Base-by-base conservation (phyloP, 2,329 filamentous ascomycete genomes). In the Botrytis squamosa region DNA sequence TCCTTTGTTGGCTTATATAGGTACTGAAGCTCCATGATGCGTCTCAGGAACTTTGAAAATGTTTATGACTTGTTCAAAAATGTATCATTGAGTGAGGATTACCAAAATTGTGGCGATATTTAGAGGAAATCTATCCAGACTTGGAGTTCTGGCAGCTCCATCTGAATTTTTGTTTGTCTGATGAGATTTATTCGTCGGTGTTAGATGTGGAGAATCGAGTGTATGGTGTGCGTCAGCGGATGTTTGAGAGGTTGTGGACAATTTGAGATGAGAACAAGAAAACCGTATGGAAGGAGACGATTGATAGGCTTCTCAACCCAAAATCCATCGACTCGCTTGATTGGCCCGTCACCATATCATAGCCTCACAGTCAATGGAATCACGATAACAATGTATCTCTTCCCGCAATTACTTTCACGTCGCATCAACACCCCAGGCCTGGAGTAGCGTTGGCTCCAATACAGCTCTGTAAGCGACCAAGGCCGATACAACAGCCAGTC, bases 361-460 rank as follows among this genome's bases (percentile, higher is more conserved):
- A 29, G 42, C 29, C 33, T 42, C 20, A 46, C 9, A 18, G 4
- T 12, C 8, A 7, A 16, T 14, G 29, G 12, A 65, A 36, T 25
- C 6, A 65, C 18, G 33, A 65, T 12, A 49, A 49, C 2, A 46
- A 22, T 65, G 12, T 1, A 10, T 46, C n/a, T 14, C 20, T 25
- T 52, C 22, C 25, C 25, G n/a, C 7, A 12, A 16, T 14, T 14
- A 18, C 46, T 14, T 36, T 72, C 60, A 72, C 9, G 60, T 59
- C n/a, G 60, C 38, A 57, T 66, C 70, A 25, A 66, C 60, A 5
- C 59, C 70, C n/a, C 62, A 57, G 18, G 49, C 62, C 22, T 66
- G 60, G 22, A 67, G 52, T 2, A 25, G 36, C 12, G 46, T 44
- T 36, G 70, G 70, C 6, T 72, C 46, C 46, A 67, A 46, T 22